These are phyloP conservation scores for Zasmidium cellare DNA, from an alignment of 2,329 filamentous ascomycete species.

Conservation along the genomic window DNA sequence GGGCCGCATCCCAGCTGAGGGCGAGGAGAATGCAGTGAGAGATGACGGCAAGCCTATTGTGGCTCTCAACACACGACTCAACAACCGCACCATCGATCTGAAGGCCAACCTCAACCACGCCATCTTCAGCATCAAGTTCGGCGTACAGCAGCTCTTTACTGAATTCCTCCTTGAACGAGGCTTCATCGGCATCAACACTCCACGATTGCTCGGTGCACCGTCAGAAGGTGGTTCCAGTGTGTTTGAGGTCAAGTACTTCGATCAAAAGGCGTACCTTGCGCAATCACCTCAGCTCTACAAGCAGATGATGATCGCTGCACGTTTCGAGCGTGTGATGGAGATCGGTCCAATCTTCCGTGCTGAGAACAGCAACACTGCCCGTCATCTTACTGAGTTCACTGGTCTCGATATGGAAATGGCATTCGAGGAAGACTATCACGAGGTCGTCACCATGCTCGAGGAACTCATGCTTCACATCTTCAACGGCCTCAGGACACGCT, in stretches of 20 bases:
- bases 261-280: constrained; percentile 74
- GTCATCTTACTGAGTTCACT: constrained; percentile 86
- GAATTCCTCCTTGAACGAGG: constrained; percentile 74
- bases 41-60: constrained; percentile 67
- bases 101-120: constrained; percentile 88
- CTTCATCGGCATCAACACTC: constrained; percentile 84
- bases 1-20: constrained; percentile 48
- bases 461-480: constrained; percentile 77
- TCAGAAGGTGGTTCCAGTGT: constrained; percentile 93
- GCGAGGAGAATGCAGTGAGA: constrained; percentile 45
- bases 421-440: constrained; percentile 74
- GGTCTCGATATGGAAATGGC: constrained; percentile 91
- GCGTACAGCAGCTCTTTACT: constrained; percentile 68
- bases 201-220: constrained; percentile 83
- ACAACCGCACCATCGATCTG: constrained; percentile 92
- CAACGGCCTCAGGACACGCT: constrained; percentile 67
- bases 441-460: constrained; percentile 72
- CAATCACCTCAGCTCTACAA: constrained; percentile 86
- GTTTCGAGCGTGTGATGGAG: constrained; percentile 74
- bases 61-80: constrained; percentile 77
- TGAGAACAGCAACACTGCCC: constrained; percentile 81
- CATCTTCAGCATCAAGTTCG: constrained; percentile 70
- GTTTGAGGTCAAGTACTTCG: constrained; percentile 88
- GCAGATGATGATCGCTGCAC: constrained; percentile 79
- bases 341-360: constrained; percentile 81